Evolutionary conservation across 2,329 filamentous ascomycete species (phyloP), one percentile per base, ranked within the genome.

Genomic region (Xylariaceae sp.): DNA sequence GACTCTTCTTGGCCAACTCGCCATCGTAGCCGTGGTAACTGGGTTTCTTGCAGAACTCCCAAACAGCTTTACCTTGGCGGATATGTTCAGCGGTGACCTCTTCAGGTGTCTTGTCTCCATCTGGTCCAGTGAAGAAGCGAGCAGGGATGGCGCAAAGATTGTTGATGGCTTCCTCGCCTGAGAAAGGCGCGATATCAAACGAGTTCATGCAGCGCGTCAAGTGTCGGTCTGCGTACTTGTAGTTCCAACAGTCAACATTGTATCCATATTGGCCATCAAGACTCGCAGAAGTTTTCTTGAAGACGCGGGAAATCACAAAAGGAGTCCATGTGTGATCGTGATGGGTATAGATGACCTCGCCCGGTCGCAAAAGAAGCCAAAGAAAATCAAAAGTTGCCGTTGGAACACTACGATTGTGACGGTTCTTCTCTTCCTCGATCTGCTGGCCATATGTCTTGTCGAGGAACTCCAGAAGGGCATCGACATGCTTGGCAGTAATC

Each of bases 21-120:
- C 75, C 75, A 11, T 76, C 70, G 16, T 78, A 76, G 6, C 75
- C 69, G 69, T 74, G 77, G 53, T 77, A 77, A 0, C 66, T 70
- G 1, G 75, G 75, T 10, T 67, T 66, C 57, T 77, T 72, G 19
- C 73, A 65, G 6, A 79, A 69, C 14, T 76, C 72, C 76, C 76
- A 79, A 63, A 72, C 75, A n/a, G 69, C 44, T 60, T 67, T 73
- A 9, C 76, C 76, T 11, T 76, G 64, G 19, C 61, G 61, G 48
- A 76, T 65, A 45, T 71, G 70, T 58, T 69, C 70, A 54, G 71
- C 63, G 6, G 63, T 62, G 59, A 72, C 70, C 4, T 66, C 58
- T 10, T 59, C 42, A 6, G 63, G 67, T 1, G 53, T 58, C 58
- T 60, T 57, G 13, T 59, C 60, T 4, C 61, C 59, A 2, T 72